Evolutionary conservation across 2,329 filamentous ascomycete species (phyloP), one percentile per base, ranked within the genome.

Genomic region (Elsinoe fawcettii): DNA sequence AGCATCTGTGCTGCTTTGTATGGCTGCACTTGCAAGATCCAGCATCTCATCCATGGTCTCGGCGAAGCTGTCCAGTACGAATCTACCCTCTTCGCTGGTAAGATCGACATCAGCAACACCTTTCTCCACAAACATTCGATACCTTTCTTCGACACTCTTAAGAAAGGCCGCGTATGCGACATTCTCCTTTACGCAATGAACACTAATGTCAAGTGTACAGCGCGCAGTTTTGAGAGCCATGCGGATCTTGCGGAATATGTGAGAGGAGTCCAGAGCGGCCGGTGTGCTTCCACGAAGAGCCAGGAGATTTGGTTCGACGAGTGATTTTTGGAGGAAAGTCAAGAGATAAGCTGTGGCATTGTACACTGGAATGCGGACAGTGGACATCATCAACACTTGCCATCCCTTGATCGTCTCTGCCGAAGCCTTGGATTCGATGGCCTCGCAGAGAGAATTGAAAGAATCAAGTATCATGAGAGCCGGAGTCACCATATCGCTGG

Each of bases 161-260:
- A 55, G 23, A 7, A 23, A 20, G 1, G 53, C 36, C 18, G 34
- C n/a, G 23, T 25, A 55, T 6, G 34, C 53, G 14, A 32, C 53
- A 23, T 32, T 44, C 18, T 55, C 53, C 12, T 44, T 43, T 12
- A 55, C 23, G 36, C 34, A 32, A 5, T 43, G 23, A 12, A 55
- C n/a, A 18, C 30, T 39, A 7, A 39, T 16, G 14, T 25, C 37
- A 4, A 55, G 23, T 7, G 34, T 41, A n/a, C 53, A 55, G 2
- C 30, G 12, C 6, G 11, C 14, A 1, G 20, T 27, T n/a, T 44
- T 27, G 2, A 41, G 22, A 1, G 37, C 27, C 6, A 41, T n/a
- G n/a, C 53, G 53, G 8, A 55, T 39, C 39, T 55, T 55, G 18
- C 53, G 53, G 14, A 55, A 44, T 11, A 55, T 23, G 25, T 41